Evolutionary conservation across 495 filamentous ascomycete species (phyloP).

Genomic region (Neohortaea acidophila): DNA sequence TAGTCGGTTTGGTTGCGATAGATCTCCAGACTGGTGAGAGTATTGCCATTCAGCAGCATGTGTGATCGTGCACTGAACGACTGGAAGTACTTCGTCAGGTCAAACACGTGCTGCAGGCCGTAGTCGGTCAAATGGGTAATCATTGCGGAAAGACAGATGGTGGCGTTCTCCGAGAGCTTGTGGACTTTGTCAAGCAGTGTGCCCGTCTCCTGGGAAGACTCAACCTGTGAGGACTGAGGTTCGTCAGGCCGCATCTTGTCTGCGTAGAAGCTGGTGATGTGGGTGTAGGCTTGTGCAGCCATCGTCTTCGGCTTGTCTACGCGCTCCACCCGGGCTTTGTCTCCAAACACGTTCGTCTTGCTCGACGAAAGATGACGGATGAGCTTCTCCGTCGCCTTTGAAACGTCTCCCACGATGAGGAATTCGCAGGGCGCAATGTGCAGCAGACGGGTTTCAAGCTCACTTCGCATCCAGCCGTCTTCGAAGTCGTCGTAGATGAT

Average conservation of each 20-base stretch:
- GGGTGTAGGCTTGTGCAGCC: conserved; percentile 69
- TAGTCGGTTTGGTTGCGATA: conserved; percentile 92
- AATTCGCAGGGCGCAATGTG: conserved; percentile 96
- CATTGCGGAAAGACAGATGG: conserved; percentile 89
- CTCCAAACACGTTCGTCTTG: conserved; percentile 84
- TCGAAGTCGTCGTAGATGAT: conserved; percentile 95
- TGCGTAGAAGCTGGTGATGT: conserved; percentile 90
- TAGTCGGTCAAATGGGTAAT: conserved; percentile 90
- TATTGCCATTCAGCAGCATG: conserved; percentile 95
- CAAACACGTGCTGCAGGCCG: conserved; percentile 88
- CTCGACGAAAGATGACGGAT: conserved; percentile 79
- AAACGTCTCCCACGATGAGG: conserved; percentile 83
- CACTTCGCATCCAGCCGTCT: conserved; percentile 94
- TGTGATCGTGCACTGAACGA: conserved; percentile 88
- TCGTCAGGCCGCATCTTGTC: conserved; percentile 49
- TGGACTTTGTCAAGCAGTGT: conserved; percentile 72
- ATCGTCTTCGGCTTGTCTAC: conserved; percentile 64
- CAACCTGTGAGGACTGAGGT: conserved; percentile 9
- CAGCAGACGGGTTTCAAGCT: conserved; percentile 84
- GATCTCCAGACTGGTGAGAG: conserved; percentile 81
- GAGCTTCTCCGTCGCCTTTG: conserved; percentile 86
- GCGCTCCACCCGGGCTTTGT: conserved; percentile 70
- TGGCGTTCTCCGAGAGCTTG: conserved; percentile 69
- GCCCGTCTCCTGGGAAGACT: conserved; percentile 28
- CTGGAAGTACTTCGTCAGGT: conserved; percentile 94